Percentiles rank a stretch among this genome's conserved stretches.
Evolutionary conservation across 2,329 filamentous ascomycete species (phyloP).

Genomic region (Xylariales sp.): DNA sequence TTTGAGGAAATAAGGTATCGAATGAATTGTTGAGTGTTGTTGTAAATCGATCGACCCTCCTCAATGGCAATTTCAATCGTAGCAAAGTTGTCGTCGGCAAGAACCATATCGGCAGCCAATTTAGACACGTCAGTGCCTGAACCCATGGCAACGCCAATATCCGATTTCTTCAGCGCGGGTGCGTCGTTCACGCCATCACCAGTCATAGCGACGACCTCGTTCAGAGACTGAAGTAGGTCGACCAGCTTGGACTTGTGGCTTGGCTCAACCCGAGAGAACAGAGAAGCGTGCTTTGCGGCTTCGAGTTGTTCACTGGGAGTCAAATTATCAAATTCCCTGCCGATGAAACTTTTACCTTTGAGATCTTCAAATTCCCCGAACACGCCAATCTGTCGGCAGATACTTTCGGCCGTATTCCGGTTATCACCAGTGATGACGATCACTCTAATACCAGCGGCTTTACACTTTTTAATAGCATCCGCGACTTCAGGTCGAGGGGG

Average conservation of each 20-base stretch:
- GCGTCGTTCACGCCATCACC: slow-evolving; percentile 99
- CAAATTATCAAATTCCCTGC: slow-evolving; percentile 91
- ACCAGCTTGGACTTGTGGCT: slow-evolving; percentile 98
- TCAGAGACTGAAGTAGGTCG: slow-evolving; percentile 90
- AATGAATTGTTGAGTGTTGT: slow-evolving; percentile 99
- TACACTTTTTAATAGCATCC: slow-evolving; percentile 86
- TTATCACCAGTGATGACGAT: slow-evolving; percentile 99
- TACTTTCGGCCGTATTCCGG: slow-evolving; percentile 95
- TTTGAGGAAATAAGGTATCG: slow-evolving; percentile 99
- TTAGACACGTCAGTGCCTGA: slow-evolving; percentile 97
- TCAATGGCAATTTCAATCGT: slow-evolving; percentile 97
- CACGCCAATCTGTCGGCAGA: slow-evolving; percentile 96
- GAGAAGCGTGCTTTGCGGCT: slow-evolving; percentile 84
- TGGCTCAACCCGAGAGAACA: slow-evolving; percentile 97
- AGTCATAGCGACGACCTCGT: slow-evolving; percentile 98
- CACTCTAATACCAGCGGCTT: slow-evolving; percentile 92
- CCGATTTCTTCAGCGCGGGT: slow-evolving; percentile 96
- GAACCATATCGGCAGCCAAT: slow-evolving; percentile 97
- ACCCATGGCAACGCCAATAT: slow-evolving; percentile 99
- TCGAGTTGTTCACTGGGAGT: slow-evolving; percentile 81
- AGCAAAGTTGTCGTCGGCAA: slow-evolving; percentile 98
- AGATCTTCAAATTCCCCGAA: slow-evolving; percentile 86
- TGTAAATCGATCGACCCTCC: slow-evolving; percentile 98
- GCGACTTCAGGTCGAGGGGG: slow-evolving; percentile 93
- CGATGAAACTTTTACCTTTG: slow-evolving; percentile 92